Conservation (phyloP, 2,329 filamentous ascomycete genomes). For the Microascus cirrosus region DNA sequence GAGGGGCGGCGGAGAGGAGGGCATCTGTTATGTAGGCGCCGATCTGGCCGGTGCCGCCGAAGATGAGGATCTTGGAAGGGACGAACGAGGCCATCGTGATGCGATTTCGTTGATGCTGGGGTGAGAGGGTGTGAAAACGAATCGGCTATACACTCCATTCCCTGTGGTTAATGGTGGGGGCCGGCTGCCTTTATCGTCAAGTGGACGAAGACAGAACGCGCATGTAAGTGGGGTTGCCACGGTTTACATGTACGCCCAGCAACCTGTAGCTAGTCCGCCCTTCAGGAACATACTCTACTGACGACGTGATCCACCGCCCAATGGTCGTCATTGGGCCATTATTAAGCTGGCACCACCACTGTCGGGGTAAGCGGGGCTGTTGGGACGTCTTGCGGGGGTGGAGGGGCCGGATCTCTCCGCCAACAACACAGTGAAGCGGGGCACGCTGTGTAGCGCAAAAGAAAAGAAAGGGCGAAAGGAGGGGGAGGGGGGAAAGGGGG, state of each 20-base stretch:
- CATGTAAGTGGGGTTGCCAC: neutral
- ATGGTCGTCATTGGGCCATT: neutral
- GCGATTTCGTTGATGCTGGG: neutral
- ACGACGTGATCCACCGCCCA: neutral
- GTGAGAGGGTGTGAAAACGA: neutral
- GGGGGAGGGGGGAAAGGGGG: no score
- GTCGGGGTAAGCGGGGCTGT: neutral
- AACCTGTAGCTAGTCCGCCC: neutral
- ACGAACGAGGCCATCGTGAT: slow-evolving; percentile 1
- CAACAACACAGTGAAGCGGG: no score
- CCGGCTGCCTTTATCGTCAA: neutral
- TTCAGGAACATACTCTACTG: neutral
- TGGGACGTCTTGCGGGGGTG: no score
- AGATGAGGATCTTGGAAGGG: slow-evolving; percentile 10
- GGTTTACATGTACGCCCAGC: neutral
- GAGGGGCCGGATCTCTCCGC: neutral
- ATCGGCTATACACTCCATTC: neutral
- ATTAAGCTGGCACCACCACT: neutral
- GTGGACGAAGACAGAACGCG: neutral
- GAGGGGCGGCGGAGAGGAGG: slow-evolving; percentile 21
- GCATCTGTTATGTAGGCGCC: slow-evolving; percentile 26
- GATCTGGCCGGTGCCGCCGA: slow-evolving; percentile 30
- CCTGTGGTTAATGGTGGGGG: neutral
- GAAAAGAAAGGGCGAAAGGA: no score
- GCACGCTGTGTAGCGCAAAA: no score